These are phyloP conservation scores for Brassica rapa DNA, from an alignment of 345 rosid genomes.

Conservation along the genomic window DNA sequence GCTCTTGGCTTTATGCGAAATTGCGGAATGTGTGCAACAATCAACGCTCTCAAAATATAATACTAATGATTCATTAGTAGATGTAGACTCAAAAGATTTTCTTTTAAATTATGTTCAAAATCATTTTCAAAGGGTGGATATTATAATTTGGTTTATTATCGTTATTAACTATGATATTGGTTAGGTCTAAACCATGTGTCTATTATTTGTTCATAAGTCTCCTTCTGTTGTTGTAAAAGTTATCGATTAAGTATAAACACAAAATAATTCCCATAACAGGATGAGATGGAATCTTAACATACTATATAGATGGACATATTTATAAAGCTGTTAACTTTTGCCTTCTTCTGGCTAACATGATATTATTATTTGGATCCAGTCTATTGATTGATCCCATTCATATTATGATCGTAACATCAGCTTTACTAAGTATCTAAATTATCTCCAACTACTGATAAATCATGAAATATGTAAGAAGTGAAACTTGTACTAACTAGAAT, in stretches of 20 bases:
- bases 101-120: background rate
- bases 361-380: background rate
- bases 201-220: background rate
- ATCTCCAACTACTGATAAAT: background rate
- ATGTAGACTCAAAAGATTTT: background rate
- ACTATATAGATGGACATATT: background rate
- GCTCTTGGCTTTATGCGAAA: conserved; percentile 25
- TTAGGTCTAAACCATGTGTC: background rate
- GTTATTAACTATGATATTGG: background rate
- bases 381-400: background rate
- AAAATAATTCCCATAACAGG: background rate
- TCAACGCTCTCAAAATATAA: conserved; percentile 7
- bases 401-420: background rate
- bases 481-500: background rate
- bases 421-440: background rate
- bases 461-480: background rate
- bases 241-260: background rate
- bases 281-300: background rate
- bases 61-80: background rate
- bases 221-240: background rate
- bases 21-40: conserved; percentile 26
- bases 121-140: background rate
- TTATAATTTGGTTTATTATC: background rate
- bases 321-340: background rate
- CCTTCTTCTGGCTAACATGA: background rate